Evolutionary conservation across 306 rosid species (phyloP).

Genomic region (Cucumis hystrix): DNA sequence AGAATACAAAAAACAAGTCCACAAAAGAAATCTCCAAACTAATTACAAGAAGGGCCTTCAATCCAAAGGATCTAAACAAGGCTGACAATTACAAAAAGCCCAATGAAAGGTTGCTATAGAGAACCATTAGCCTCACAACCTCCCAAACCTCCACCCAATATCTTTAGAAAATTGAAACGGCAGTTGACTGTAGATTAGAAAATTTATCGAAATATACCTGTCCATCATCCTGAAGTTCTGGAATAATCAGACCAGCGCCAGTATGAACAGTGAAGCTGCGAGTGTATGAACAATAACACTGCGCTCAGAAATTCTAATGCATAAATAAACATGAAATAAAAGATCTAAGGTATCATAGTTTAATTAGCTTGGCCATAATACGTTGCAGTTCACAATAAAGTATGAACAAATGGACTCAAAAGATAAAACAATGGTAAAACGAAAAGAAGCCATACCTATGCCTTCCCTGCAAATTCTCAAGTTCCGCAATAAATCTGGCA

Average conservation of each 20-base stretch:
- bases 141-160: not conserved
- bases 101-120: not conserved
- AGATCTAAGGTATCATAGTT: not conserved
- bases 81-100: not conserved
- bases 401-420: not conserved
- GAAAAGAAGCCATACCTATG: conserved; percentile 33
- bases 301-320: not conserved
- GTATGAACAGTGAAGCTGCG: conserved; percentile 76
- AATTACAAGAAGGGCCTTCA: not conserved
- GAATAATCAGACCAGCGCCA: conserved; percentile 89
- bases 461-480: conserved; percentile 65
- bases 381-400: not conserved
- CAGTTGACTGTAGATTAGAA: not conserved
- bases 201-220: conserved; percentile 23
- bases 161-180: not conserved
- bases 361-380: not conserved
- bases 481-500: conserved; percentile 65
- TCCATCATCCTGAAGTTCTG: conserved; percentile 72
- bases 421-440: not conserved
- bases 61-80: not conserved
- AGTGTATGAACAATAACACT: not conserved
- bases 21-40: not conserved
- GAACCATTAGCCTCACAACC: not conserved
- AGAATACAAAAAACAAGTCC: not conserved
- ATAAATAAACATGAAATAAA: not conserved